phyloP scores from a whole-genome alignment of 2,329 filamentous ascomycete species.

The Arachnomyces sp. region DNA sequence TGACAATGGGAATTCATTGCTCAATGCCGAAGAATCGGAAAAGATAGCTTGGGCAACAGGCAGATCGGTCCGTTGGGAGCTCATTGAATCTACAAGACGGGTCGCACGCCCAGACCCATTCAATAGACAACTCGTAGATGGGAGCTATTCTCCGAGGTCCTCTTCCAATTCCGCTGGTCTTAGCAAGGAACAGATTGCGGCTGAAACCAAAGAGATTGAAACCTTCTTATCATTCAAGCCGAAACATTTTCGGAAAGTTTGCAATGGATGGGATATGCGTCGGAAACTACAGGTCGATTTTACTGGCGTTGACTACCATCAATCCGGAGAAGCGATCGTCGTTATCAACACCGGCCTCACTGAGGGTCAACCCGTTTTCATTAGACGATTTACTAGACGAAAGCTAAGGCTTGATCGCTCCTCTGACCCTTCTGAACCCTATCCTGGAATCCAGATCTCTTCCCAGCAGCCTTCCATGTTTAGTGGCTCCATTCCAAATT shows the following conservation, averaged over 20 bases:
- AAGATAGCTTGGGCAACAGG: conserved; percentile 72
- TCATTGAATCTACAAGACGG: conserved; percentile 70
- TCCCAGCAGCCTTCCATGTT: conserved; percentile 40
- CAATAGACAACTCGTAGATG: conserved; percentile 57
- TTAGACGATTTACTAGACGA: conserved; percentile 53
- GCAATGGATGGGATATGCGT: conserved; percentile 86
- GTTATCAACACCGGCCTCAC: conserved; percentile 65
- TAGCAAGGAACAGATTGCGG: conserved; percentile 58
- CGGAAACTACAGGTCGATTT: conserved; percentile 82
- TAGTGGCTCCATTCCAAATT: conserved; percentile 33
- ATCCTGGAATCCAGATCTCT: conserved; percentile 13
- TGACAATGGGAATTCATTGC: conserved; percentile 38
- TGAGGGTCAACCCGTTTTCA: conserved; percentile 44
- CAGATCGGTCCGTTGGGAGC: conserved; percentile 68
- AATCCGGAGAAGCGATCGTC: conserved; percentile 67
- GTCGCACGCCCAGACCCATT: conserved; percentile 63
- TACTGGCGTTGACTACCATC: conserved; percentile 65
- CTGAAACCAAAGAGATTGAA: conserved; percentile 77
- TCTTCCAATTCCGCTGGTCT: conserved; percentile 67
- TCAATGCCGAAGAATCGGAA: conserved; percentile 45
- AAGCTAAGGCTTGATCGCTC: conserved; percentile 29
- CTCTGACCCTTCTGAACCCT: conserved; percentile 12
- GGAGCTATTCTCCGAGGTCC: conserved; percentile 72
- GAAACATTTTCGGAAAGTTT: conserved; percentile 67
- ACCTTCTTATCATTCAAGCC: conserved; percentile 64